Evolutionary conservation across 257 asterid species (phyloP).

Genomic region (Asclepias syriaca): DNA sequence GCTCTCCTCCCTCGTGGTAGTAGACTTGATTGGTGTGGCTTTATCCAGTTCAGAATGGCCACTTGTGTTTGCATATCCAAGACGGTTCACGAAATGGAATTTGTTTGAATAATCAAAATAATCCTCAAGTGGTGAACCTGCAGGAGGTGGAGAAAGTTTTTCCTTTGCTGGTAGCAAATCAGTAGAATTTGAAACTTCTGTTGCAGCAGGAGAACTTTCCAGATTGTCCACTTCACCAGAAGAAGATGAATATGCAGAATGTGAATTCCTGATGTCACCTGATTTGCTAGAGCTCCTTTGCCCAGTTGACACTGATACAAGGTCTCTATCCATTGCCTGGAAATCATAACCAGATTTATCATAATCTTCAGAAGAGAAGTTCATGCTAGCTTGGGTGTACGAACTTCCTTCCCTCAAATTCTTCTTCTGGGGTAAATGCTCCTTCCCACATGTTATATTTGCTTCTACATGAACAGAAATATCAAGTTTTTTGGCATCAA

Average conservation of each 20-base stretch:
- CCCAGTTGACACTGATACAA: constrained; percentile 20
- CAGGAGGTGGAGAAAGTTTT: constrained; percentile 41
- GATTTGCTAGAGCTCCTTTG: constrained; percentile 29
- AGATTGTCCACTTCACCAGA: constrained; percentile 44
- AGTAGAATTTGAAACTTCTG: constrained; percentile 22
- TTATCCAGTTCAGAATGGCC: constrained; percentile 40
- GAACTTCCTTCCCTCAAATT: constrained; percentile 19
- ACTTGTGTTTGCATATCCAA: constrained; percentile 46
- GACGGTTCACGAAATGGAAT: constrained; percentile 25
- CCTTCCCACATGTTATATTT: constrained; percentile 21
- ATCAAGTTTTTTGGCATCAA: constrained; percentile 36
- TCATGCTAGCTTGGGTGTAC: constrained; percentile 20
- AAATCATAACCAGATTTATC: constrained; percentile 54
- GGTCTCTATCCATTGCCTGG: constrained; percentile 56
- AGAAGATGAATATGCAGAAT: constrained; percentile 32
- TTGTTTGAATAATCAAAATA: constrained; percentile 62
- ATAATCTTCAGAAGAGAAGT: constrained; percentile 57
- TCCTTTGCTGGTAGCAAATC: constrained; percentile 27
- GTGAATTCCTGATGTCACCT: constrained; percentile 29
- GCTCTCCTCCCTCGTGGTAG: constrained; percentile 30
- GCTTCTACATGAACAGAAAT: constrained; percentile 35
- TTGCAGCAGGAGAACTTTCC: constrained; percentile 17
- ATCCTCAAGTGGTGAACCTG: constrained; percentile 61
- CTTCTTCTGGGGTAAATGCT: constrained; percentile 17
- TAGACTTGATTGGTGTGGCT: constrained; percentile 26